Base-by-base conservation (phyloP, 441 rosid species). In the Daphne laureola region DNA sequence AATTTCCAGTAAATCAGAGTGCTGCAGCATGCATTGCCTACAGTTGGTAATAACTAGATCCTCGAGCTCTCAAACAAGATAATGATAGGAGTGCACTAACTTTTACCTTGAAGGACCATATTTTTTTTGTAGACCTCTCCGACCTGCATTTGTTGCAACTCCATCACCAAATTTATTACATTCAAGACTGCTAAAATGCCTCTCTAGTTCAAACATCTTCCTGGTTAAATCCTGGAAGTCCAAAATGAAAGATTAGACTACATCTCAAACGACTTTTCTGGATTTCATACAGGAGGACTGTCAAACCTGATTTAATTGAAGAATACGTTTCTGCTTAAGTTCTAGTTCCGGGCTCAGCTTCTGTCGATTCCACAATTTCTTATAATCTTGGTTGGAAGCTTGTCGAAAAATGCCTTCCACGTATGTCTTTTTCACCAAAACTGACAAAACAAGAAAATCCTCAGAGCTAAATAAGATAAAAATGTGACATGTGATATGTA, bases 301-400 rank as follows among this genome's bases (percentile, higher is more conserved):
- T 46, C 53, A 56, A 54, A 87, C 98, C 90, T 80, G 88, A 70
- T 83, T 82, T 69, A 86, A 57, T 66, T 82, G 76, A 46, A 78
- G 65, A 49, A 90, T 82, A 55, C 67, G 81, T 17, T 62, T 75
- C 73, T 62, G 82, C 76, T 90, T 93, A 64, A 82, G 79, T 76
- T 87, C 97, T 67, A 87, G 81, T 73, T 83, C 97, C 57, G 87
- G 70, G 72, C 80, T 74, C 78, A 90, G 70, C 80, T 78, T 87
- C 72, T 81, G 99, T 67, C 72, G 77, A 76, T 79, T 78, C 99
- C 97, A 90, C 43, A 90, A 81, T 51, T 90, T 95, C 96, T 89
- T 81, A 60, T 87, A 90, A 52, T 55, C 86, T 55, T 68, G 64
- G 69, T 93, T 96, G 55, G 82, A 80, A 63, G 95, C 83, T 85